Percentiles rank a stretch among this genome's conserved stretches.
Evolutionary conservation across 441 rosid genomes (phyloP).

Genomic region (Eutrema salsugineum): DNA sequence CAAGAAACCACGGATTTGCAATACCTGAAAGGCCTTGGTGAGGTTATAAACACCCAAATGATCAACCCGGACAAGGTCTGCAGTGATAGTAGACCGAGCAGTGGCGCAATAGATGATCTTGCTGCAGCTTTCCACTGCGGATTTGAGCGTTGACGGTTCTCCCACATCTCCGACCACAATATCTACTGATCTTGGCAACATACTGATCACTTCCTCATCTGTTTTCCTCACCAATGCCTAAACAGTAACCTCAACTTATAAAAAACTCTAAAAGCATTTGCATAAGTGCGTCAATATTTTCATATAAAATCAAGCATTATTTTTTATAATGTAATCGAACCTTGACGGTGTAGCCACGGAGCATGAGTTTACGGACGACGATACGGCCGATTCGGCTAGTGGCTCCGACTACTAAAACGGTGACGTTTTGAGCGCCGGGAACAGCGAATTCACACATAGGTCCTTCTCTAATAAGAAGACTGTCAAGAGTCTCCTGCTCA

Average conservation of each 20-base stretch:
- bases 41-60: slow-evolving; percentile 88
- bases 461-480: slow-evolving; percentile 71
- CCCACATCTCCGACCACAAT: slow-evolving; percentile 89
- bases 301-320: neutral
- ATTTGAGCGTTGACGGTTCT: slow-evolving; percentile 63
- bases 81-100: slow-evolving; percentile 89
- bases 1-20: neutral
- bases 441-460: slow-evolving; percentile 94
- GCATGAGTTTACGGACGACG: slow-evolving; percentile 91
- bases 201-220: slow-evolving; percentile 67
- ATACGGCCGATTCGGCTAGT: slow-evolving; percentile 94
- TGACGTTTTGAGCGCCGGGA: slow-evolving; percentile 90
- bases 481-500: slow-evolving; percentile 64
- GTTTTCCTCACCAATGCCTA: slow-evolving; percentile 79
- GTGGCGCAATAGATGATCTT: slow-evolving; percentile 94
- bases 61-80: slow-evolving; percentile 88
- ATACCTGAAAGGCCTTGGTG: slow-evolving; percentile 83
- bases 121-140: slow-evolving; percentile 84
- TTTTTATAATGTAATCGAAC: slow-evolving; percentile 24
- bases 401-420: slow-evolving; percentile 93
- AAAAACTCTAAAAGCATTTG: neutral
- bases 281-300: too few species aligned
- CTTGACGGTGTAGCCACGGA: slow-evolving; percentile 91
- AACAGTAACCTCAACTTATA: neutral
- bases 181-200: slow-evolving; percentile 92